Percentiles rank a stretch among this genome's conserved stretches.
Evolutionary conservation across 1,284 basidiomycete genomes (phyloP).

Genomic region (Tetrapyrgos nigripes): DNA sequence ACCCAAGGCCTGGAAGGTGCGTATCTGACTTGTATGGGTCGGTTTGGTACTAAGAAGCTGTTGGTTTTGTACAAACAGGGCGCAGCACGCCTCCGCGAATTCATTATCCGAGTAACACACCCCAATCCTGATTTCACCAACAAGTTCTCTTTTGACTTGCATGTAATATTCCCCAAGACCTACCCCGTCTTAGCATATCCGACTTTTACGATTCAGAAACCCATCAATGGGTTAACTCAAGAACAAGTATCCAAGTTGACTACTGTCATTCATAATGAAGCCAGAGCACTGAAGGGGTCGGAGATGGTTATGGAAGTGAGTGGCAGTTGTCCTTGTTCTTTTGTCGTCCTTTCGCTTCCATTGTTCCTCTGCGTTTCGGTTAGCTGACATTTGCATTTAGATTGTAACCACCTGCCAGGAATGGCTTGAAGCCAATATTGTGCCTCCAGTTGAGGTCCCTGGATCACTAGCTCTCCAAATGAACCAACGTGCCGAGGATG

Average conservation of each 20-base stretch:
- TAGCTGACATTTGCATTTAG: constrained; percentile 38
- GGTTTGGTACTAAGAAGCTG: not conserved
- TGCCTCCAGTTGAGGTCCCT: constrained; percentile 60
- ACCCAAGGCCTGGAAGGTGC: constrained; percentile 83
- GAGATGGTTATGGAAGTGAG: constrained; percentile 79
- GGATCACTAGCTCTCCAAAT: constrained; percentile 79
- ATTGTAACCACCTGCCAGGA: constrained; percentile 72
- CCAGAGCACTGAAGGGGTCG: constrained; percentile 62
- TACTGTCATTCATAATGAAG: constrained; percentile 65
- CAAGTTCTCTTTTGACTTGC: constrained; percentile 68
- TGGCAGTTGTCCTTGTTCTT: constrained; percentile 9
- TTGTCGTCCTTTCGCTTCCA: constrained; percentile 5
- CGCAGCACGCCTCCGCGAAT: constrained; percentile 72
- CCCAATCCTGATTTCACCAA: constrained; percentile 58
- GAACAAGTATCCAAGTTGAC: constrained; percentile 60
- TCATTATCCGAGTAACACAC: constrained; percentile 72
- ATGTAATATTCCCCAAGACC: constrained; percentile 81
- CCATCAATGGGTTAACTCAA: constrained; percentile 59
- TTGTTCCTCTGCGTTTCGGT: not conserved
- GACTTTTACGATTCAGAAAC: constrained; percentile 70
- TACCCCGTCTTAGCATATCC: constrained; percentile 74
- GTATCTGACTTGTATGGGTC: constrained; percentile 1
- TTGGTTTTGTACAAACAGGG: constrained; percentile 50
- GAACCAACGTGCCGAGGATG: constrained; percentile 70
- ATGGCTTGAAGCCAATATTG: constrained; percentile 66